Evolutionary conservation across 257 asterid genomes (phyloP).

Genomic region (Eustoma russellianum): DNA sequence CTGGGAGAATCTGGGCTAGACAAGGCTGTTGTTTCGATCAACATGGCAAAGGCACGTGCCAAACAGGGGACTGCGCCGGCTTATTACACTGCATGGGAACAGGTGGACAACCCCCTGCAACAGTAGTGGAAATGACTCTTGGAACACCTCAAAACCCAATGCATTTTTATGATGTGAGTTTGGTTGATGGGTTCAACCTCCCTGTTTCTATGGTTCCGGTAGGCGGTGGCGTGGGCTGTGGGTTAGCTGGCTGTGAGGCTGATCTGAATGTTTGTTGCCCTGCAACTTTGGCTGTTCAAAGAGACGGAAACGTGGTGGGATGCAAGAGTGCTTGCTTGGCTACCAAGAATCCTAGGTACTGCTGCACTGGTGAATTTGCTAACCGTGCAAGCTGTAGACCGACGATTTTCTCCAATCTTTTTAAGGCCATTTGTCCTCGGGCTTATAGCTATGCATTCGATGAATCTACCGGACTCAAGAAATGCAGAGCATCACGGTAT

Average conservation of each 20-base stretch:
- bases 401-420: slow-evolving; percentile 29
- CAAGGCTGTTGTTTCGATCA: slow-evolving; percentile 56
- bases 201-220: slow-evolving; percentile 64
- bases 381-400: slow-evolving; percentile 33
- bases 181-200: slow-evolving; percentile 72
- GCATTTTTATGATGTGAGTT: slow-evolving; percentile 76
- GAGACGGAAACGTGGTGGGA: slow-evolving; percentile 43
- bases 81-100: slow-evolving; percentile 38
- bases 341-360: slow-evolving; percentile 24
- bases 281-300: slow-evolving; percentile 30
- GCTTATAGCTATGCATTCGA: slow-evolving; percentile 58
- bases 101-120: slow-evolving; percentile 65
- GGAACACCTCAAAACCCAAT: slow-evolving; percentile 41
- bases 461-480: slow-evolving; percentile 42
- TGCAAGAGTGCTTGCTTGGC: slow-evolving; percentile 71
- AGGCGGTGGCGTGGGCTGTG: slow-evolving; percentile 40
- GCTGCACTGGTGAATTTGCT: slow-evolving; percentile 50
- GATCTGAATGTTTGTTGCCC: slow-evolving; percentile 56
- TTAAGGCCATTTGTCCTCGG: slow-evolving; percentile 60
- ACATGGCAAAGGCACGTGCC: slow-evolving; percentile 50
- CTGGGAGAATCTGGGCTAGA: slow-evolving; percentile 82
- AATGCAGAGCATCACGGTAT: slow-evolving; percentile 45
- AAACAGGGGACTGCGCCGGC: slow-evolving; percentile 78
- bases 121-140: slow-evolving; percentile 65
- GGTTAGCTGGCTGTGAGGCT: slow-evolving; percentile 40